phyloP scores from a whole-genome alignment of 225 moss, liverwort and hornwort species.

The Asterella californica region DNA sequence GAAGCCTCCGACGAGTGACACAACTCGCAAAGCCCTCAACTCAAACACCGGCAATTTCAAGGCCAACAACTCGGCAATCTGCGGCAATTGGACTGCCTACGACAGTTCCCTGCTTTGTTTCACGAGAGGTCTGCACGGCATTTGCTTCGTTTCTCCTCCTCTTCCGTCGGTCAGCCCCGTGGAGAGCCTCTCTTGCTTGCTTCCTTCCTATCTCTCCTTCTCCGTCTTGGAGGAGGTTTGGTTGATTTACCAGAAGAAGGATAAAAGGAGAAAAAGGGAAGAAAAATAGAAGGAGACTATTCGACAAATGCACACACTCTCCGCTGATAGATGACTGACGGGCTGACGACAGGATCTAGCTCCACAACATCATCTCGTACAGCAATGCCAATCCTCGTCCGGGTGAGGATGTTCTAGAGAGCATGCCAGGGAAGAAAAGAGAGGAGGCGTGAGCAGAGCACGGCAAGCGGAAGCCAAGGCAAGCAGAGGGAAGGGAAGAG shows the following conservation, averaged over 20 bases:
- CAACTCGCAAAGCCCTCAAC: neutral
- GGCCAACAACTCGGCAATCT: neutral
- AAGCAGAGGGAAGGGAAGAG: neutral
- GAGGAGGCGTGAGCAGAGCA: neutral
- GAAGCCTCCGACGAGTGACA: neutral
- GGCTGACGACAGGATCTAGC: neutral
- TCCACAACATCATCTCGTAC: neutral
- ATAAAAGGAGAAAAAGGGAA: neutral
- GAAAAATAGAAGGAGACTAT: too few relatives aligned
- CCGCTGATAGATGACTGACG: neutral
- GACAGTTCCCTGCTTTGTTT: neutral
- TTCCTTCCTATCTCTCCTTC: neutral
- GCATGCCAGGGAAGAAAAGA: neutral
- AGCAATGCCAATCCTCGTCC: slow-evolving; percentile 10
- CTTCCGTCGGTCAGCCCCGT: neutral
- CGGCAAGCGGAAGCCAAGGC: neutral
- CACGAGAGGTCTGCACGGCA: neutral
- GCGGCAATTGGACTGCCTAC: neutral
- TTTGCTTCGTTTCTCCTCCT: neutral
- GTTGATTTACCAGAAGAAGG: neutral
- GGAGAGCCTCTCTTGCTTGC: neutral
- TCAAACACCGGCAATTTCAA: neutral
- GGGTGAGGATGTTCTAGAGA: neutral
- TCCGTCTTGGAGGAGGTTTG: neutral
- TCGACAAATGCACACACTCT: neutral